Percentiles rank a stretch among this genome's conserved stretches.
Evolutionary conservation across 192 early-diverging fungal species (phyloP).

Genomic region (Backusella australiensis): DNA sequence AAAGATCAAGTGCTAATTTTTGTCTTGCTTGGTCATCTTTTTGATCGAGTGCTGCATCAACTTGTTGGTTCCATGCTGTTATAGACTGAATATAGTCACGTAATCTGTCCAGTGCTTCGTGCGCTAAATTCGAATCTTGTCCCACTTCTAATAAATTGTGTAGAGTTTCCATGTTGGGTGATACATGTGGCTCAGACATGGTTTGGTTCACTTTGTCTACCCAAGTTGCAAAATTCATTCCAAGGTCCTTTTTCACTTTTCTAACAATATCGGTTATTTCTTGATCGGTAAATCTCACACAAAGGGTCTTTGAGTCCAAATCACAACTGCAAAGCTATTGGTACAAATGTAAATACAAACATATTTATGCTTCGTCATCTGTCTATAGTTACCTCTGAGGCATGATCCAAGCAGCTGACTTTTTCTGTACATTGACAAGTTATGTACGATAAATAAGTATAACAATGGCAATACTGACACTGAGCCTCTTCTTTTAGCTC

Average conservation of each 20-base stretch:
- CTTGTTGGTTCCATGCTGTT: background rate
- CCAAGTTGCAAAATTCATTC: background rate
- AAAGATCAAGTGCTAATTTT: background rate
- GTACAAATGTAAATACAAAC: background rate
- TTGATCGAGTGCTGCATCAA: background rate
- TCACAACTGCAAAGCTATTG: constrained; percentile 39
- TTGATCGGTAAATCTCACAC: constrained; percentile 35
- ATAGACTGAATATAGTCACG: background rate
- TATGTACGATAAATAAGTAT: constrained; percentile 69
- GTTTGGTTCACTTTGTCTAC: constrained; percentile 24
- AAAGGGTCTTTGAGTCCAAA: constrained; percentile 27
- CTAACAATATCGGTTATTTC: constrained; percentile 31
- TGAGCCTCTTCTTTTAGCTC: constrained; percentile 58
- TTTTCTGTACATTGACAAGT: constrained; percentile 58
- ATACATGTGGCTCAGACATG: constrained; percentile 28
- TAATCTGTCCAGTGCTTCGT: background rate
- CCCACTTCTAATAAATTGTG: background rate
- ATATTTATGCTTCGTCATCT: background rate
- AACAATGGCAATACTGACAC: constrained; percentile 70
- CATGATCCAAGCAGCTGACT: constrained; percentile 66
- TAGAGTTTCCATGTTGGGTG: constrained; percentile 29
- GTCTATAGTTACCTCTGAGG: constrained; percentile 32
- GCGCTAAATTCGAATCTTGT: background rate
- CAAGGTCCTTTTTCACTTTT: background rate
- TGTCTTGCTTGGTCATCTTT: background rate